Base-by-base conservation (phyloP, 257 asterid genomes). In the Cordia subcordata region DNA sequence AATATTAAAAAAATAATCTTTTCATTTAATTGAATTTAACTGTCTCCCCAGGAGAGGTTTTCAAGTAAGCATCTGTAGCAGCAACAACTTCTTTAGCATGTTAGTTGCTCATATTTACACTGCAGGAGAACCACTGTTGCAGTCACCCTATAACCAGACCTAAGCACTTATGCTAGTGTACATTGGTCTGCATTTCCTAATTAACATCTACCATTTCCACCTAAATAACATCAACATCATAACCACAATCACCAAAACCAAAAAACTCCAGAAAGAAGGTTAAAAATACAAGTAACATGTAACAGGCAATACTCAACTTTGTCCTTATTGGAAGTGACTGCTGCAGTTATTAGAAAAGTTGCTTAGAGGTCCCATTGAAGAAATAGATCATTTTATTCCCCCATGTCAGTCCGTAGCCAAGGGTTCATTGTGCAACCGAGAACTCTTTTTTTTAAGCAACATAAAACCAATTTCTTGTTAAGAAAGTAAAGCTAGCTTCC, bases 81-180 rank as follows among this genome's bases (percentile, higher is more conserved):
- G 35, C 35, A 18, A 37, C 45, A 68, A 47, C 55, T 56, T 17
- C 16, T 61, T 63, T 27, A 37, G 33, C 32, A 44, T 3, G 5
- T 18, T 45, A 21, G 45, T 13, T 45, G 54, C 62, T 52, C 40
- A 40, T 17, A 33, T 14, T 57, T 55, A 13, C 49, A 10, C 5
- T 5, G 17, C 10, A 45, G 63, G 22, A 64, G 10, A 20, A 18
- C 22, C 3, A 44, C 32, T 8, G 13, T 12, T 11, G 22, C 20
- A 53, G 15, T 5, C n/a, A n/a, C n/a, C n/a, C n/a, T n/a, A n/a
- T n/a, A n/a, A n/a, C n/a, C n/a, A n/a, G n/a, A 8, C 5, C n/a
- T 11, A 15, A 64, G 14, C 13, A 38, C 16, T 3, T 27, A 27
- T 27, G 35, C 35, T 27, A 27, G 35, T 27, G 35, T 27, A 27